A percentile compares a stretch with the other conserved stretches of the same genome.
phyloP scores from a whole-genome alignment of 805 yeast species.

The Nakazawaea populi region DNA sequence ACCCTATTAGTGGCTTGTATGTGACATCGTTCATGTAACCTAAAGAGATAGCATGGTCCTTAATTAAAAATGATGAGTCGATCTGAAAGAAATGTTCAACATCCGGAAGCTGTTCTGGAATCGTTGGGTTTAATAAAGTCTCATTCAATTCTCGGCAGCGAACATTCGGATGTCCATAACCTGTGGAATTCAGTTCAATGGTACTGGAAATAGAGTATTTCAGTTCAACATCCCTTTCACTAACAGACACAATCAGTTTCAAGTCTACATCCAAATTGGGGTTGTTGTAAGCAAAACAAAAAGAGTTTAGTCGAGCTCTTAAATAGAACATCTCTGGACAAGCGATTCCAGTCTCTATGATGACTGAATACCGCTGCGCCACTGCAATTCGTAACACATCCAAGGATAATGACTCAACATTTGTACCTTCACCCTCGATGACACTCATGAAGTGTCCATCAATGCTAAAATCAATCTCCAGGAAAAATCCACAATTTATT shows the following conservation, averaged over 20 bases:
- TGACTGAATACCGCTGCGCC: constrained; percentile 18
- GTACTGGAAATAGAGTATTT: neutral
- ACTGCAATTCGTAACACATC: constrained; percentile 15
- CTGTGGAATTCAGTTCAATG: constrained; percentile 6
- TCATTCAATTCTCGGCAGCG: constrained; percentile 16
- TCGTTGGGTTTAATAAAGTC: constrained; percentile 11
- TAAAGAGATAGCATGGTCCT: constrained; percentile 10
- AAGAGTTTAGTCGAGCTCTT: constrained; percentile 16
- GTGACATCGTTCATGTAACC: constrained; percentile 17
- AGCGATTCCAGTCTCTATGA: constrained; percentile 10
- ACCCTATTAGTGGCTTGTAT: constrained; percentile 7
- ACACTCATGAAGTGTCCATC: constrained; percentile 48
- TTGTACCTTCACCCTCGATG: constrained; percentile 56
- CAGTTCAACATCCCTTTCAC: neutral
- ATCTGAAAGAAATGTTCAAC: constrained; percentile 13
- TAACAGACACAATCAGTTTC: constrained; percentile 13
- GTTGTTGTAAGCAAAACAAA: constrained; percentile 14
- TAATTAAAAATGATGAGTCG: constrained; percentile 12
- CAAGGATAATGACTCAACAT: constrained; percentile 34
- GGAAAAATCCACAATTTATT: constrained; percentile 52
- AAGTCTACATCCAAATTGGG: constrained; percentile 15
- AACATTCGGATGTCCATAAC: constrained; percentile 13
- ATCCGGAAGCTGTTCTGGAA: constrained; percentile 10
- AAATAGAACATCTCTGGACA: constrained; percentile 10
- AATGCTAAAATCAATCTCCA: constrained; percentile 47